phyloP scores from a whole-genome alignment of 1,284 basidiomycete genomes.

The Peniophora sp. region DNA sequence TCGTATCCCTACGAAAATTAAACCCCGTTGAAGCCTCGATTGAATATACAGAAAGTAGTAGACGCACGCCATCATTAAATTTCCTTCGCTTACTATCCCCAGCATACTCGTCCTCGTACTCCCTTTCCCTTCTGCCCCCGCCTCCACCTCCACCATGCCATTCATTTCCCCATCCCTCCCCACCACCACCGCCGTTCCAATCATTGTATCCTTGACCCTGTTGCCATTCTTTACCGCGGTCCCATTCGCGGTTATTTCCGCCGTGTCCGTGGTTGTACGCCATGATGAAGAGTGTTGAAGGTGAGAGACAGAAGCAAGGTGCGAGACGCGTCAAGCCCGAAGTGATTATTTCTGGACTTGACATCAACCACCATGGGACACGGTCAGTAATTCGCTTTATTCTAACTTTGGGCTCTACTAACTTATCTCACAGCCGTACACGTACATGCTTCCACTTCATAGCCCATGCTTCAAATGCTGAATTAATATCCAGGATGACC shows the following conservation, averaged over 20 bases:
- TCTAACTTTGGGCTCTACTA: neutral
- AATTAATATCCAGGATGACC: conserved; percentile 47
- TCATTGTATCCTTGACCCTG: conserved; percentile 14
- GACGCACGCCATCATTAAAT: conserved; percentile 64
- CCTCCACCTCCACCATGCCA: conserved; percentile 31
- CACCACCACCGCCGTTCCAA: conserved; percentile 21
- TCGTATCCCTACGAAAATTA: conserved; percentile 49
- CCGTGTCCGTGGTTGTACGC: conserved; percentile 58
- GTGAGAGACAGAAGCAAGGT: neutral
- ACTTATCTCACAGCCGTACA: neutral
- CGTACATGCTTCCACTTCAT: neutral
- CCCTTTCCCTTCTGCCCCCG: conserved; percentile 32
- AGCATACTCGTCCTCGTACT: conserved; percentile 61
- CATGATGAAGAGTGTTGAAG: neutral
- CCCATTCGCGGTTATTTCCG: conserved; percentile 78
- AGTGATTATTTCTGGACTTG: neutral
- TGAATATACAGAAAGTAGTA: neutral
- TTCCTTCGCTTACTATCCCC: conserved; percentile 71
- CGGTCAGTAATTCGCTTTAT: neutral
- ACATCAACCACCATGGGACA: neutral
- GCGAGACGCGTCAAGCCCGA: neutral
- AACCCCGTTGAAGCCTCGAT: conserved; percentile 12
- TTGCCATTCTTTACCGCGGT: conserved; percentile 62
- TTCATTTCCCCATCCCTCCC: conserved; percentile 11
- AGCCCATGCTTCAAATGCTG: neutral